Evolutionary conservation across 495 filamentous ascomycete genomes (phyloP).

Genomic region (Neurospora hispaniola): DNA sequence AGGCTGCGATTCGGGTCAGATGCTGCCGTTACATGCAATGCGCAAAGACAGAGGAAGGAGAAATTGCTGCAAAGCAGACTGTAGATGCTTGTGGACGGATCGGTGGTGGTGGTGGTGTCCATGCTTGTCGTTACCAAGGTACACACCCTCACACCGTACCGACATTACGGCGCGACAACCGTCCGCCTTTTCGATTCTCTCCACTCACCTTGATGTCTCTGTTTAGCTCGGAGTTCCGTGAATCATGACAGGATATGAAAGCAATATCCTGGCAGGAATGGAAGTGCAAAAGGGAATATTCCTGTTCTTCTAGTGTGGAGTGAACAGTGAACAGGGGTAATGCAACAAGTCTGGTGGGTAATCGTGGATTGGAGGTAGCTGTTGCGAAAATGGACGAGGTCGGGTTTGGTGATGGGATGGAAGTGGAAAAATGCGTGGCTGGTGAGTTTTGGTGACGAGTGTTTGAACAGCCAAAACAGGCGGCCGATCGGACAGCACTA

Average conservation of each 20-base stretch:
- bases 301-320: background rate
- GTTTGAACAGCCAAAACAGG: slow-evolving; percentile 1
- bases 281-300: slow-evolving; percentile 8
- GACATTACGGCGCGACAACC: background rate
- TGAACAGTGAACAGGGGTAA: background rate
- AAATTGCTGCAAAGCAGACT: background rate
- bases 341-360: slow-evolving; percentile 2
- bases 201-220: slow-evolving; percentile 9
- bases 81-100: background rate
- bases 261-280: slow-evolving; percentile 6
- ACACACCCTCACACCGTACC: background rate
- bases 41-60: background rate
- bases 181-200: background rate
- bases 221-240: slow-evolving; percentile 4
- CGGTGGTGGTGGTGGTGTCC: background rate
- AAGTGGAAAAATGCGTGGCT: slow-evolving; percentile 18
- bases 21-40: background rate
- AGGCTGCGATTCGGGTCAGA: background rate
- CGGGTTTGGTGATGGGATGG: slow-evolving; percentile 5
- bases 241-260: slow-evolving; percentile 7
- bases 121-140: background rate
- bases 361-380: slow-evolving; percentile 1
- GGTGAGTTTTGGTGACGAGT: slow-evolving; percentile 12
- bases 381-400: slow-evolving; percentile 19
- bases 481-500: slow-evolving; percentile 6